phyloP scores from a whole-genome alignment of 176 grass and related monocot genomes.

The Eragrostis nindensis region DNA sequence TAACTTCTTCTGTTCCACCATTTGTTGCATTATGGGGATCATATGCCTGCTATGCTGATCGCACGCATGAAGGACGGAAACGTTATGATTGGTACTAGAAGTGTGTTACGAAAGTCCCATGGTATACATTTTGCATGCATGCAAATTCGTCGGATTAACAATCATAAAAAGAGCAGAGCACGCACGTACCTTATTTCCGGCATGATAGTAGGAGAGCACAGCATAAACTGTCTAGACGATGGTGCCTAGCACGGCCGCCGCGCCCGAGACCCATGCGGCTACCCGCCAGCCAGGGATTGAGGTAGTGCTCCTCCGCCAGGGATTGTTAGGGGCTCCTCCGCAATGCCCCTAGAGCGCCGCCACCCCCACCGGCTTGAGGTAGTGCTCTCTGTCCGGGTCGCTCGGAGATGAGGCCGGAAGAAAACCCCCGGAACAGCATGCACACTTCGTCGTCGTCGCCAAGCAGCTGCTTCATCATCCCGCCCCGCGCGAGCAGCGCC shows the following conservation, averaged over 20 bases:
- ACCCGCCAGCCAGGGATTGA: constrained; percentile 33
- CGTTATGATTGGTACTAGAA: too few relatives aligned
- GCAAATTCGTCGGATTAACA: too few relatives aligned
- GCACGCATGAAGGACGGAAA: too few relatives aligned
- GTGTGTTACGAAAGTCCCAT: too few relatives aligned
- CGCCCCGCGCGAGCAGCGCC: constrained; percentile 11
- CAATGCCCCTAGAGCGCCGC: not conserved
- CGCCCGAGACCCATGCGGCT: constrained; percentile 4
- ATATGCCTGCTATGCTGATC: too few relatives aligned
- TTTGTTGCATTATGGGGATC: too few relatives aligned
- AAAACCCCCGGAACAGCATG: constrained; percentile 9
- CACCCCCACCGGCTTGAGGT: not conserved
- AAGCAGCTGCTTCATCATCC: not conserved
- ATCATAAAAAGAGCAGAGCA: too few relatives aligned
- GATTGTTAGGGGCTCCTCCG: not conserved
- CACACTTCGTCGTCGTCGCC: constrained; percentile 14
- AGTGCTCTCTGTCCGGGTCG: not conserved
- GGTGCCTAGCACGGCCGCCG: not conserved
- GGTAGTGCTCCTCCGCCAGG: not conserved
- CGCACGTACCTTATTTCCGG: too few relatives aligned
- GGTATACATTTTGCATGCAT: too few relatives aligned
- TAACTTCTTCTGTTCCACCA: too few relatives aligned
- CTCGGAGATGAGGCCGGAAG: not conserved
- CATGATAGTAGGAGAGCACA: not conserved
- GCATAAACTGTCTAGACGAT: not conserved